Base-by-base conservation (phyloP, 352 stramenopile genomes). In the Thalassiosira hispida region DNA sequence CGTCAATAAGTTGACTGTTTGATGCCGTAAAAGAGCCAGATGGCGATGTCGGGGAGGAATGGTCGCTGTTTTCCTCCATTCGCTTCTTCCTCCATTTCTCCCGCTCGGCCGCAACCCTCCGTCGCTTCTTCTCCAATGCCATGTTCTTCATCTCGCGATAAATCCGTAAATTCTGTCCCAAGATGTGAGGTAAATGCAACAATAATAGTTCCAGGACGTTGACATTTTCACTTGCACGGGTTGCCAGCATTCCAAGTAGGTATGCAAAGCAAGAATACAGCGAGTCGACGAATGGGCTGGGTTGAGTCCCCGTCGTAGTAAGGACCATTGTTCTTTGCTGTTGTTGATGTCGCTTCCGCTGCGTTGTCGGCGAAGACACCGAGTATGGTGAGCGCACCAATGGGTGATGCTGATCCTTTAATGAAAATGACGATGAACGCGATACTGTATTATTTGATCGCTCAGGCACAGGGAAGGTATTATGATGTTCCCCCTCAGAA, bases 201-300 rank as follows among this genome's bases (percentile, higher is more conserved):
- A 94, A 31, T 25, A 92, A 44, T 20, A 94, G 57, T 59, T 89
- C 77, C 18, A 90, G 66, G 2, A 93, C 46, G 60, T 94, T 94
- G 31, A 94, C 77, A 78, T 91, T 85, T 78, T 93, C 87, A 14
- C 62, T 72, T 31, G 68, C 83, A 25, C 81, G 67, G 20, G 79
- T 88, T 1, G 81, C 83, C 18, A 94, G 51, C 35, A 87, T 87
- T 27, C 89, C 89, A 66, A 94, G 85, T 0, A 86, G 70, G 22
- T 83, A 80, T 2, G 84, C 62, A 63, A 90, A 84, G 16, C 63
- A 72, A 33, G 77, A 70, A 52, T 90, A 90, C 2, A 90, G 46
- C 29, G 76, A 73, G 22, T 86, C 69, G 22, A 87, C 60, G 38
- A 90, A 87, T 29, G 83, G 83, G 52, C 47, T 76, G 6, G 74